Conservation (phyloP, 2,329 filamentous ascomycete genomes). For the Cercospora zeae-maydis region DNA sequence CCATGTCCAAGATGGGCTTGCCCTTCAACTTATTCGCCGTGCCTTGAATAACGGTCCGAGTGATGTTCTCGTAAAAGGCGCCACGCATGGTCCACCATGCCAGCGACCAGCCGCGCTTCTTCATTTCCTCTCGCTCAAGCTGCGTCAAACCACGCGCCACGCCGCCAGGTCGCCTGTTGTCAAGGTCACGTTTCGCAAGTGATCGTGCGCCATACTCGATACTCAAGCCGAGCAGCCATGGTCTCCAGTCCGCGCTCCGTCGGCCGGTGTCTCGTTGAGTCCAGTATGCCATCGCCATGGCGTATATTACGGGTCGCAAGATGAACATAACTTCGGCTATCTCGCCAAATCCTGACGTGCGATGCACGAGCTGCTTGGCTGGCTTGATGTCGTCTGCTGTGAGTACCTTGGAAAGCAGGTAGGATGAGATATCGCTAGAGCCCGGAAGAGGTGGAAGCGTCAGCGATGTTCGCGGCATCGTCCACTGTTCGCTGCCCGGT, state of each 20-base stretch:
- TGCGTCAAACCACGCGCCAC: constrained; percentile 69
- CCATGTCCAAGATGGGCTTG: constrained; percentile 72
- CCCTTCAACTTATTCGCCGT: constrained; percentile 67
- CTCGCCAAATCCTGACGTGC: constrained; percentile 68
- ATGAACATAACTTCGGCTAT: constrained; percentile 90
- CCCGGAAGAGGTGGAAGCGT: constrained; percentile 79
- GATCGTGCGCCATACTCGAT: constrained; percentile 89
- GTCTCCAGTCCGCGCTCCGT: constrained; percentile 78
- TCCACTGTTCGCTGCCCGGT: constrained; percentile 57
- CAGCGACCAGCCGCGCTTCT: constrained; percentile 81
- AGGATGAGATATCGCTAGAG: constrained; percentile 76
- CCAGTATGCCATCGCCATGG: constrained; percentile 71
- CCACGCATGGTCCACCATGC: constrained; percentile 96
- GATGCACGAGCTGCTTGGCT: constrained; percentile 79
- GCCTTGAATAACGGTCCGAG: constrained; percentile 63
- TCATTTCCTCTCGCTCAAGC: constrained; percentile 85
- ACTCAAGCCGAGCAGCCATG: constrained; percentile 81
- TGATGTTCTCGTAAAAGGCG: constrained; percentile 93
- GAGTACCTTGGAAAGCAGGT: constrained; percentile 83
- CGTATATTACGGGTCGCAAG: constrained; percentile 81
- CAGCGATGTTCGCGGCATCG: constrained; percentile 90
- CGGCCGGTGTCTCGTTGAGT: constrained; percentile 55
- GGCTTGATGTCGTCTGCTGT: constrained; percentile 97
- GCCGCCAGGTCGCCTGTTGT: constrained; percentile 62
- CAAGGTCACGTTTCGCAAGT: constrained; percentile 65